These are phyloP conservation scores for Aspergillus sparsus DNA, from an alignment of 495 filamentous ascomycete species.

Conservation along the genomic window DNA sequence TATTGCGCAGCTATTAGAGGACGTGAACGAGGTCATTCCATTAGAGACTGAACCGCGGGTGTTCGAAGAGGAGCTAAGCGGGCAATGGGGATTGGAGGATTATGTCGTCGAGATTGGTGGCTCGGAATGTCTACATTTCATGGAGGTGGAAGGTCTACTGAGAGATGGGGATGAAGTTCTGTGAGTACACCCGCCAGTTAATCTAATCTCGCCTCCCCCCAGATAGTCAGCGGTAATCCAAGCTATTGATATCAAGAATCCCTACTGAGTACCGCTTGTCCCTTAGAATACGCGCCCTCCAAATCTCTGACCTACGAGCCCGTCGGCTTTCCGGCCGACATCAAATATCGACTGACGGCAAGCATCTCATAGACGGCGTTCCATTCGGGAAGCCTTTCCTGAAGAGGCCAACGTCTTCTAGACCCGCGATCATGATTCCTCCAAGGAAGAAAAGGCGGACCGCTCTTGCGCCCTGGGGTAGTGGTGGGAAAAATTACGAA, in stretches of 20 bases:
- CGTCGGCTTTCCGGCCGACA: slow-evolving; percentile 76
- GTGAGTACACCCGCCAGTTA: slow-evolving; percentile 50
- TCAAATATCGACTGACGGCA: slow-evolving; percentile 80
- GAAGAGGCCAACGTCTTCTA: slow-evolving; percentile 49
- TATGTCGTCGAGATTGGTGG: slow-evolving; percentile 83
- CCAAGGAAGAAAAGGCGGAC: slow-evolving; percentile 71
- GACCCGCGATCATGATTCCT: slow-evolving; percentile 74
- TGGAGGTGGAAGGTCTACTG: slow-evolving; percentile 66
- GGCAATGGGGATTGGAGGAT: slow-evolving; percentile 86
- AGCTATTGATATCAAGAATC: too few relatives aligned
- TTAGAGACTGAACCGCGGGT: slow-evolving; percentile 64
- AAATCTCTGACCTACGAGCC: slow-evolving; percentile 70
- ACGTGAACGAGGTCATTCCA: slow-evolving; percentile 79
- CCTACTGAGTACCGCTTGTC: too few relatives aligned
- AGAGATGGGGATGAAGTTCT: slow-evolving; percentile 83
- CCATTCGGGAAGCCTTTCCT: slow-evolving; percentile 79
- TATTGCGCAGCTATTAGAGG: slow-evolving; percentile 77
- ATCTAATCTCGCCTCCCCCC: background rate
- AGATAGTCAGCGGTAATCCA: too few relatives aligned
- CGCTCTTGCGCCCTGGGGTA: slow-evolving; percentile 37
- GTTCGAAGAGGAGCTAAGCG: slow-evolving; percentile 42
- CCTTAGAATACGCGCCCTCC: slow-evolving; percentile 75
- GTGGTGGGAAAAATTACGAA: slow-evolving; percentile 28
- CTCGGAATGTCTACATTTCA: slow-evolving; percentile 91
- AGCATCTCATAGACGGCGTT: slow-evolving; percentile 84